These are phyloP conservation scores for Petunia hybrid DNA, from an alignment of 305 asterid genomes.

Conservation along the genomic window DNA sequence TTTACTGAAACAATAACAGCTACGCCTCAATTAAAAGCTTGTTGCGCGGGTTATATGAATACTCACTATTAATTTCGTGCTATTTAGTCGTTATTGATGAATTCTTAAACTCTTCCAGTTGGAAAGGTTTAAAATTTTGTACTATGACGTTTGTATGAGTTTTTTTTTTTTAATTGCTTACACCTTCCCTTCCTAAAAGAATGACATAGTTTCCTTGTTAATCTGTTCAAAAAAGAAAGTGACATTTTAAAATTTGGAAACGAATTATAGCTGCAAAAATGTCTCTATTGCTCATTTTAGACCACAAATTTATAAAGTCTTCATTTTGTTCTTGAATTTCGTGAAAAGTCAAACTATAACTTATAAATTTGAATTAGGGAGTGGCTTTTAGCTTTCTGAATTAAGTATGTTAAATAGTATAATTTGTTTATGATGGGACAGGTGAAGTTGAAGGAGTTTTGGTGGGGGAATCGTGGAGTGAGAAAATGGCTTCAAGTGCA, in stretches of 20 bases:
- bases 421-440: slow-evolving; percentile 40
- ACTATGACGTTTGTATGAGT: not conserved
- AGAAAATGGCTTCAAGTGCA: slow-evolving; percentile 71
- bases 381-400: slow-evolving; percentile 3
- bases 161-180: too few relatives aligned
- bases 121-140: slow-evolving; percentile 6
- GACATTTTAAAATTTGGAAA: too few relatives aligned
- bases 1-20: not conserved
- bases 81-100: not conserved
- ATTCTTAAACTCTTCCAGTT: not conserved
- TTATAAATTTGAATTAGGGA: too few relatives aligned
- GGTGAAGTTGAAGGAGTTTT: slow-evolving; percentile 56
- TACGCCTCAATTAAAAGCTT: not conserved
- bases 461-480: slow-evolving; percentile 54
- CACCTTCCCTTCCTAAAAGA: too few relatives aligned
- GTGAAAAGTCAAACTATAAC: too few relatives aligned
- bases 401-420: not conserved
- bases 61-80: too few relatives aligned
- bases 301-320: too few relatives aligned
- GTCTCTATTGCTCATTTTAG: too few relatives aligned
- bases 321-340: too few relatives aligned
- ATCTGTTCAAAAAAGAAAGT: too few relatives aligned
- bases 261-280: too few relatives aligned
- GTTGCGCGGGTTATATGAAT: not conserved
- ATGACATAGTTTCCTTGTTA: too few relatives aligned